phyloP scores from a whole-genome alignment of 768 basidiomycete genomes.

The Termitomyces sp. region DNA sequence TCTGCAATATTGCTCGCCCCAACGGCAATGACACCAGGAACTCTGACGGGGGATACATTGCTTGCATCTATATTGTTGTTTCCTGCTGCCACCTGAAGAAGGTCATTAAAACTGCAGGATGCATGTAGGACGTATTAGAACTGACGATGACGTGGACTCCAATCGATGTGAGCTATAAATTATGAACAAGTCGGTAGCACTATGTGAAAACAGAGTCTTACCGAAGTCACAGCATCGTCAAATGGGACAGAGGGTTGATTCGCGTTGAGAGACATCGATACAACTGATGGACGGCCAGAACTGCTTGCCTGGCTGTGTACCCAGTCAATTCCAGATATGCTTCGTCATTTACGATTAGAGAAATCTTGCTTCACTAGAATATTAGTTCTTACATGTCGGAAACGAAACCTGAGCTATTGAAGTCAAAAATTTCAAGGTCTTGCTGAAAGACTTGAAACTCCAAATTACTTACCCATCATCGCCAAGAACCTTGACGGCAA shows the following conservation, averaged over 20 bases:
- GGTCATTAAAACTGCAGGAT: neutral
- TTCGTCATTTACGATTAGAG: neutral
- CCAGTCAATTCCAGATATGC: conserved; percentile 3
- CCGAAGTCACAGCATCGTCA: neutral
- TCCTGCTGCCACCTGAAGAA: conserved; percentile 10
- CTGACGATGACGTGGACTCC: conserved; percentile 4
- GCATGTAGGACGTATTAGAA: no score
- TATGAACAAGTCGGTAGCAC: neutral
- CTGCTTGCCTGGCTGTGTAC: neutral
- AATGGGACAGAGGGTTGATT: neutral
- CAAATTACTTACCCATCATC: neutral
- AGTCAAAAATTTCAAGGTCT: neutral
- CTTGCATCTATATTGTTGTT: conserved; percentile 2
- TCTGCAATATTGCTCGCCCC: conserved; percentile 20
- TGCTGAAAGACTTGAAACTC: neutral
- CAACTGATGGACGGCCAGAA: neutral
- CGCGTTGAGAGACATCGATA: neutral
- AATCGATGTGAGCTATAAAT: neutral
- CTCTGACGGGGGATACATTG: conserved; percentile 3
- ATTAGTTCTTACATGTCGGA: neutral
- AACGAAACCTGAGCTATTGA: neutral
- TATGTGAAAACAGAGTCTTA: neutral
- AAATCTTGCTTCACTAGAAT: neutral
- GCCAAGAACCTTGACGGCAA: conserved; percentile 9
- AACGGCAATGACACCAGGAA: conserved; percentile 5